Conservation (phyloP, 2,329 filamentous ascomycete species). For the Spiromastix sp. region DNA sequence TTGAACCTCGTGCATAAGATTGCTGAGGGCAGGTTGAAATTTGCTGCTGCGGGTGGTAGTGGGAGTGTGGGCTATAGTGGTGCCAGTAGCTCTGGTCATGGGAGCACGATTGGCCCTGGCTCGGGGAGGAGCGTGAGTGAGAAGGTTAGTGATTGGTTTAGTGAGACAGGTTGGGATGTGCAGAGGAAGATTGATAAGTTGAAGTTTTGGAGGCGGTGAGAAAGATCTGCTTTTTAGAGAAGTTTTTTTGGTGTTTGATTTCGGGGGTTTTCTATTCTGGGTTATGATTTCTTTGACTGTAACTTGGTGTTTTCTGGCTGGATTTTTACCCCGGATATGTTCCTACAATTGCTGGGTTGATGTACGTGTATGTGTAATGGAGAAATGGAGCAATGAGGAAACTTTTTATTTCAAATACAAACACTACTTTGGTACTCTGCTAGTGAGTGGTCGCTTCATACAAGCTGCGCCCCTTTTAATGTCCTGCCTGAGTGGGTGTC, state of each 20-base stretch:
- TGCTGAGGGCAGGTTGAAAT: constrained; percentile 73
- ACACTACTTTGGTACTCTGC: no score
- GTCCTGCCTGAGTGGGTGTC: no score
- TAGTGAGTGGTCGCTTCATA: no score
- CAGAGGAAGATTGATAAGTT: constrained; percentile 23
- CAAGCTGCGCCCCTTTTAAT: no score
- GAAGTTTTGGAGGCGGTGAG: constrained; percentile 31
- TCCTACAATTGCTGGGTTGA: no score
- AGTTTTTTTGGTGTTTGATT: neutral
- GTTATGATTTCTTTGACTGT: no score
- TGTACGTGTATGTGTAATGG: no score
- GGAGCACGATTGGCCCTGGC: constrained; percentile 1
- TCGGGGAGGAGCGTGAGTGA: constrained; percentile 22
- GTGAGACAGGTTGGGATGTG: constrained; percentile 25
- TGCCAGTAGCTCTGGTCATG: neutral
- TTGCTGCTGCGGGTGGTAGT: constrained; percentile 22
- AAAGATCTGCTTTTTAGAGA: neutral
- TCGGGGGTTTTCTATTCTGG: neutral
- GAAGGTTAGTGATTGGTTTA: constrained; percentile 25
- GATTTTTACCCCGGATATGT: no score
- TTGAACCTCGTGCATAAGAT: constrained; percentile 76
- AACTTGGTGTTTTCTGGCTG: no score
- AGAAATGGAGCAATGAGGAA: no score
- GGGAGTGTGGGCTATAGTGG: constrained; percentile 7
- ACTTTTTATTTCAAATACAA: no score